Evolutionary conservation across 2,329 filamentous ascomycete genomes (phyloP), one percentile per base, ranked within the genome.

Genomic region (Neonectria faginata): DNA sequence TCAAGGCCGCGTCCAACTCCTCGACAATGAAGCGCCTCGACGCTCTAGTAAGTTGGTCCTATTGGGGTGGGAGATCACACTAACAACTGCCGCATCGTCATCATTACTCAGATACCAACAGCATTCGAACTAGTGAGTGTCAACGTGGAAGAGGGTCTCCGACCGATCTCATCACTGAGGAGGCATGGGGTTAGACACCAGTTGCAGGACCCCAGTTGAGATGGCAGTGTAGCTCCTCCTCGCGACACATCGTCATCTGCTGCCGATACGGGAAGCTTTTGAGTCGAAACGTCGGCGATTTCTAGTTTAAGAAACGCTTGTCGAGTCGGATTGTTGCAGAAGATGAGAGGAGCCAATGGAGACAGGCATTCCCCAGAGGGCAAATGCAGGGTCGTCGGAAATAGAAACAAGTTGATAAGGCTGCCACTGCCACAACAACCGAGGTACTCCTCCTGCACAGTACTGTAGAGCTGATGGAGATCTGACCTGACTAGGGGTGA

Each of bases 361-460:
- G 22, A 55, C 51, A 62, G 48, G 64, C 60, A 64, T 63, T 63
- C 39, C 60, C 58, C 51, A 54, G 61, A 33, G 42, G 20, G 47
- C 42, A 41, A 41, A 56, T 60, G 52, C 65, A 60, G 39, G 55
- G 29, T 57, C 55, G 29, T 59, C 47, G 18, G 39, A 61, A 62
- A 56, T 60, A 62, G 54, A 59, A 62, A 45, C 53, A 58, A 44
- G 36, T 57, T 27, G 41, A 60, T 41, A 65, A 62, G 58, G 55
- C 66, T 61, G 60, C 39, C 42, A 56, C 59, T 65, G 47, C 58
- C 51, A 59, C 56, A 50, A 44, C 57, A 60, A 54, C 56, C 57
- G 47, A 55, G 42, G 55, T 27, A 25, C 42, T 44, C 33, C 36
- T 52, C 8, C 14, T 39, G 6, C 14, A 14, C 14, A 16, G 33